These are phyloP conservation scores for Hypoxylon sp. DNA, from an alignment of 2,329 filamentous ascomycete species.

Conservation along the genomic window DNA sequence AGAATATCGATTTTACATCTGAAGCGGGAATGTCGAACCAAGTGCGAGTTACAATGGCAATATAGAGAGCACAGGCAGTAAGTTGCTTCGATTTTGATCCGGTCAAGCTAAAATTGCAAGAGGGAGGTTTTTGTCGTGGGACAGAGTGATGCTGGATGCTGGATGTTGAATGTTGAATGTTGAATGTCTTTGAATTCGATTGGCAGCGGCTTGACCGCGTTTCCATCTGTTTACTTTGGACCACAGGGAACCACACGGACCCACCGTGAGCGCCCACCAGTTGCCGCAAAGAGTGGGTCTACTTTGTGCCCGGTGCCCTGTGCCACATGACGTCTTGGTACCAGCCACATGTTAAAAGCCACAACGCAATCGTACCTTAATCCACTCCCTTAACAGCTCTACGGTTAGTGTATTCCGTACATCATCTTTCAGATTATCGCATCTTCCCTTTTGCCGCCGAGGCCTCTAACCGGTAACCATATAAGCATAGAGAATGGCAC, in stretches of 20 bases:
- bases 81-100: neutral
- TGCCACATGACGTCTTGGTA: neutral
- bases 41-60: neutral
- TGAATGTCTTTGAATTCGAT: slow-evolving; percentile 33
- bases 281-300: neutral
- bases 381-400: too few species aligned
- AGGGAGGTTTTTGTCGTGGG: slow-evolving; percentile 8
- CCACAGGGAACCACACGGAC: too few species aligned
- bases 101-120: slow-evolving; percentile 6
- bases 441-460: too few species aligned
- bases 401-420: too few species aligned
- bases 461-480: too few species aligned
- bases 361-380: neutral
- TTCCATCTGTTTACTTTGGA: slow-evolving; percentile 51
- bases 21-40: neutral
- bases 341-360: slow-evolving; percentile 1
- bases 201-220: slow-evolving; percentile 45
- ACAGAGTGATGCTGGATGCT: slow-evolving; percentile 1
- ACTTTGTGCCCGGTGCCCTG: too few species aligned
- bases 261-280: slow-evolving; percentile 5
- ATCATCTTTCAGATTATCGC: too few species aligned
- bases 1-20: neutral
- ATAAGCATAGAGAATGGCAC: too few species aligned
- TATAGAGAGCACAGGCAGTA: neutral
- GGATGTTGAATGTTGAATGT: neutral